Conservation (phyloP, 2,329 filamentous ascomycete species). For the Ceratocystis lukuohia region DNA sequence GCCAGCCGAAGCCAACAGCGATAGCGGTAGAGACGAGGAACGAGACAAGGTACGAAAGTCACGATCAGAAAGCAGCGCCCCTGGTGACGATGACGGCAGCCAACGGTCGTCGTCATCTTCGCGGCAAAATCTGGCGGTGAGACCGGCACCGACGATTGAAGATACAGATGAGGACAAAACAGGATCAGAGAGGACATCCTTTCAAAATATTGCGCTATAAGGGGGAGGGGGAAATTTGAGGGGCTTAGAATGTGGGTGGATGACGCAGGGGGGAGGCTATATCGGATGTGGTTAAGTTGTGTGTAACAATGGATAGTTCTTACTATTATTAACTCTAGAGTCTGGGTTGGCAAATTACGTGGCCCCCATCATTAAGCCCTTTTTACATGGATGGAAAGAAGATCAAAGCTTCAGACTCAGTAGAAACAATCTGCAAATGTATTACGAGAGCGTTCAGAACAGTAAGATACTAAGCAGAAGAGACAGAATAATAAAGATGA, state of each 20-base stretch:
- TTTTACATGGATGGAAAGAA: background rate
- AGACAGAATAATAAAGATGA: background rate
- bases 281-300: background rate
- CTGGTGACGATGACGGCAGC: slow-evolving; percentile 24
- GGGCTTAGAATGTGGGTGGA: background rate
- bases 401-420: too few species aligned
- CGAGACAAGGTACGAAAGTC: background rate
- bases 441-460: background rate
- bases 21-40: background rate
- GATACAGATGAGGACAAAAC: slow-evolving; percentile 10
- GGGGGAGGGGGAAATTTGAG: background rate
- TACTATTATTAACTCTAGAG: background rate
- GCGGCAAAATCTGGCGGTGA: slow-evolving; percentile 33
- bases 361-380: background rate
- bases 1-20: background rate
- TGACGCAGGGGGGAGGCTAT: background rate
- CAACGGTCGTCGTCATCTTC: slow-evolving; percentile 25
- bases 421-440: background rate
- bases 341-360: background rate
- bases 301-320: background rate
- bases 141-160: slow-evolving; percentile 10
- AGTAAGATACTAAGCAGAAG: background rate
- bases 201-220: slow-evolving; percentile 19
- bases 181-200: slow-evolving; percentile 9
- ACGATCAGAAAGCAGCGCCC: slow-evolving; percentile 8